phyloP scores from a whole-genome alignment of 495 filamentous ascomycete species.

The Aspergillus panamensis region DNA sequence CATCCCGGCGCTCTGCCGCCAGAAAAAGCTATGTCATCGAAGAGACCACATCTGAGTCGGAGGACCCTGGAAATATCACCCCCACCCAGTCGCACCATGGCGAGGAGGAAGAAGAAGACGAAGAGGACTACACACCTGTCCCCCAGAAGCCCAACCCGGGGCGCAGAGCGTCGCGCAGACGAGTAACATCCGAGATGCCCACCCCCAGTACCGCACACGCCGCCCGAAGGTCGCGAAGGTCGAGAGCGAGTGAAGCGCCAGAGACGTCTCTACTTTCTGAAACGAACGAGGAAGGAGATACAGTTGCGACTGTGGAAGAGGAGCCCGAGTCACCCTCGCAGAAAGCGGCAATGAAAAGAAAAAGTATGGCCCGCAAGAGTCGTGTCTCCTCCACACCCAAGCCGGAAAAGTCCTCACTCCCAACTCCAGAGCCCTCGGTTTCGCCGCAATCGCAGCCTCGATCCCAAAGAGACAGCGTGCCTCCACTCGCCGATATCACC shows the following conservation, averaged over 20 bases:
- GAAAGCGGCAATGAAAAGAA: slow-evolving; percentile 61
- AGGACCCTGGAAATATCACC: slow-evolving; percentile 53
- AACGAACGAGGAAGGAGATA: slow-evolving; percentile 46
- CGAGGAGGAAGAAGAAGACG: slow-evolving; percentile 57
- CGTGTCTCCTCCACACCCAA: slow-evolving; percentile 45
- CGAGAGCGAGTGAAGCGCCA: slow-evolving; percentile 28
- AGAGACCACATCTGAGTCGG: slow-evolving; percentile 64
- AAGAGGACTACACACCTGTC: slow-evolving; percentile 68
- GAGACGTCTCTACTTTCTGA: slow-evolving; percentile 33
- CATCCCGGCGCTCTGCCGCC: slow-evolving; percentile 69
- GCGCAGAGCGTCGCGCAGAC: slow-evolving; percentile 49
- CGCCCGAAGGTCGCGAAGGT: slow-evolving; percentile 34
- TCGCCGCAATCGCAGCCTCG: slow-evolving; percentile 53
- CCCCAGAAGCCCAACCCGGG: slow-evolving; percentile 46
- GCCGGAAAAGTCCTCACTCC: slow-evolving; percentile 48
- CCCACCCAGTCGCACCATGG: slow-evolving; percentile 40
- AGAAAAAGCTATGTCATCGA: slow-evolving; percentile 70
- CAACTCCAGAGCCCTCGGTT: slow-evolving; percentile 56
- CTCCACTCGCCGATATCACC: slow-evolving; percentile 76
- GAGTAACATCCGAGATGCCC: slow-evolving; percentile 54
- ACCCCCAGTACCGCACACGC: slow-evolving; percentile 41
- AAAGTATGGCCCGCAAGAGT: slow-evolving; percentile 60
- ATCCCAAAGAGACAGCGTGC: slow-evolving; percentile 47
- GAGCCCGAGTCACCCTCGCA: slow-evolving; percentile 63
- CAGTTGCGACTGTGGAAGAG: slow-evolving; percentile 38